Percentiles rank a stretch among this genome's conserved stretches.
These are phyloP conservation scores for Entomophthora muscae DNA, from an alignment of 371 early-diverging fungal species.

Conservation along the genomic window DNA sequence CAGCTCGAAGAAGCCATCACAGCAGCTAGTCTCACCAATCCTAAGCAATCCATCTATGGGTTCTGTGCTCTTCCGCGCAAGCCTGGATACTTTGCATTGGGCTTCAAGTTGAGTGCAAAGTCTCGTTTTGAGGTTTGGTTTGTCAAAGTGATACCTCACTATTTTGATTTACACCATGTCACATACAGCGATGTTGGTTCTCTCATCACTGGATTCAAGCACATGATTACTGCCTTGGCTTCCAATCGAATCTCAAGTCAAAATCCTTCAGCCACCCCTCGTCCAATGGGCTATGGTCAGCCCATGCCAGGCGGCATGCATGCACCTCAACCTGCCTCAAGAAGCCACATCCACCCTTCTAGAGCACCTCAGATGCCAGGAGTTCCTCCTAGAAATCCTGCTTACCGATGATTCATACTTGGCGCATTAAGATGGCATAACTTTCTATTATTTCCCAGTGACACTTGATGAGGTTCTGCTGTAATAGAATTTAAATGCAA, in stretches of 20 bases:
- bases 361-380: not conserved
- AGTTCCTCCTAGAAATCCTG: not conserved
- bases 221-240: not conserved
- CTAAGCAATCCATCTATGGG: constrained; percentile 33
- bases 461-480: too few species aligned
- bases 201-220: not conserved
- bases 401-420: not conserved
- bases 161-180: not conserved
- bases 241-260: not conserved
- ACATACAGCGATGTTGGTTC: not conserved
- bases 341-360: not conserved
- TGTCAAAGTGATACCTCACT: constrained; percentile 32
- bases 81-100: constrained; percentile 30
- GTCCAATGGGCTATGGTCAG: not conserved
- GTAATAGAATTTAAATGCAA: too few species aligned
- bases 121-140: constrained; percentile 22
- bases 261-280: not conserved
- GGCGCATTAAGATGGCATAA: too few species aligned
- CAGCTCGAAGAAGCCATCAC: constrained; percentile 16
- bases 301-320: not conserved
- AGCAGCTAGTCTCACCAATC: constrained; percentile 17
- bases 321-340: not conserved
- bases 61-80: constrained; percentile 25
- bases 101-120: constrained; percentile 22
- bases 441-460: too few species aligned